Percentiles rank a stretch among this genome's conserved stretches.
phyloP scores from a whole-genome alignment of 345 rosid species.

The Excoecaria cochinchinensis region DNA sequence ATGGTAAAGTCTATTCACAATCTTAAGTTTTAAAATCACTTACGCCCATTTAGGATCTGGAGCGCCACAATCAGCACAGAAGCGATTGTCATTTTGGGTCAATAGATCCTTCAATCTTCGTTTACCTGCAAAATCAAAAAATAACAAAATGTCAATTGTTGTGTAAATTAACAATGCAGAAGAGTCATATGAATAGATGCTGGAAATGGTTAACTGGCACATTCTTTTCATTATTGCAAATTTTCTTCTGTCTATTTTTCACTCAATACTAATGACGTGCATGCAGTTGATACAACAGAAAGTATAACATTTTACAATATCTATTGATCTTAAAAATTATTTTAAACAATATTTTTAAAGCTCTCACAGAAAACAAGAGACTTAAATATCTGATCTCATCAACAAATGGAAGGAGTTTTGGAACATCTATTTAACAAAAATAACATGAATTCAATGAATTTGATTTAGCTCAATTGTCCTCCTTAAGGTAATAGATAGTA shows the following conservation, averaged over 20 bases:
- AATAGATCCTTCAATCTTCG: conserved; percentile 69
- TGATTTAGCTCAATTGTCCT: neutral
- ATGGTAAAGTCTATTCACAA: neutral
- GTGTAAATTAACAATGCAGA: neutral
- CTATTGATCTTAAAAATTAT: neutral
- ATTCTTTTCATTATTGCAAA: neutral
- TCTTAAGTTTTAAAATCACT: conserved; percentile 33
- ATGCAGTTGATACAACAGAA: conserved; percentile 1
- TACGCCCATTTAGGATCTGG: conserved; percentile 99
- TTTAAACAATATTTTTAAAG: neutral
- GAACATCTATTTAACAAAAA: neutral
- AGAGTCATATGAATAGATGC: neutral
- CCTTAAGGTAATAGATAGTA: neutral
- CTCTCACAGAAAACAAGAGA: neutral
- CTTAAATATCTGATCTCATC: neutral
- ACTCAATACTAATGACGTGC: too few species aligned
- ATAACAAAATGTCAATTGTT: neutral
- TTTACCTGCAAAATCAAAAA: conserved; percentile 49
- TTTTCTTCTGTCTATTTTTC: neutral
- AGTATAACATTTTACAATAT: neutral
- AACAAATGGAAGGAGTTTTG: neutral
- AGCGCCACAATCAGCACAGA: conserved; percentile 94
- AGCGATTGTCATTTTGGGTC: conserved; percentile 72
- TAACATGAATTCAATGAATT: neutral
- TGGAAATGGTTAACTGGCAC: neutral